Evolutionary conservation across 495 filamentous ascomycete genomes (phyloP), one percentile per base, ranked within the genome.

Genomic region (Penicillium silybi): DNA sequence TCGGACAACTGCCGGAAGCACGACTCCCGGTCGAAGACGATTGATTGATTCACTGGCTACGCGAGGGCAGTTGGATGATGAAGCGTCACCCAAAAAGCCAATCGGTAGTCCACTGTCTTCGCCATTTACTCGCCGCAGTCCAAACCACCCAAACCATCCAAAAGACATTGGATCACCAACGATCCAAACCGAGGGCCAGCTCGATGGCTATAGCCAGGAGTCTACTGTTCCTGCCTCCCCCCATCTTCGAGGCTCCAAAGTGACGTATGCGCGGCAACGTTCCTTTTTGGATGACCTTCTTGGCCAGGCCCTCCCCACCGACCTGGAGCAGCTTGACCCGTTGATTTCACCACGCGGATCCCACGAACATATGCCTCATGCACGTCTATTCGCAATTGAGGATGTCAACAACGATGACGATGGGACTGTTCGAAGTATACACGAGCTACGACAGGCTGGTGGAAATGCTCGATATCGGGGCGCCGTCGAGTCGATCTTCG

Each of bases 371-470:
- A 35, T 56, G 9, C 43, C 62, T 9, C 52, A 32, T 16, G 44
- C 59, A 38, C 59, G 52, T 40, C 46, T 61, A 18, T 47, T 61
- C 18, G 50, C 44, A 7, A 45, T 79, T 15, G 82, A 85, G n/a
- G 77, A 80, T 13, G 77, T 78, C 5, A 70, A 67, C 25, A 63
- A 75, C 26, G 63, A 75, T 23, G 78, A 77, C 22, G 72, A 76
- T 39, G 78, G 75, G 13, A 72, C 80, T 44, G 85, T 96, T 50
- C 82, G 86, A 43, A 93, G 85, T 54, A 87, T 97, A 29, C 91
- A 97, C 62, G 93, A 98, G 65, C 76, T 98, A 39, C 80, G 91
- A 54, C 87, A 90, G 56, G 85, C 90, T 35, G 93, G 93, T 7
- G 84, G 85, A 19, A 95, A 92, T 64, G 85, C 83, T 43, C 85